phyloP scores from a whole-genome alignment of 441 rosid genomes.

The Adansonia rubrostipa region DNA sequence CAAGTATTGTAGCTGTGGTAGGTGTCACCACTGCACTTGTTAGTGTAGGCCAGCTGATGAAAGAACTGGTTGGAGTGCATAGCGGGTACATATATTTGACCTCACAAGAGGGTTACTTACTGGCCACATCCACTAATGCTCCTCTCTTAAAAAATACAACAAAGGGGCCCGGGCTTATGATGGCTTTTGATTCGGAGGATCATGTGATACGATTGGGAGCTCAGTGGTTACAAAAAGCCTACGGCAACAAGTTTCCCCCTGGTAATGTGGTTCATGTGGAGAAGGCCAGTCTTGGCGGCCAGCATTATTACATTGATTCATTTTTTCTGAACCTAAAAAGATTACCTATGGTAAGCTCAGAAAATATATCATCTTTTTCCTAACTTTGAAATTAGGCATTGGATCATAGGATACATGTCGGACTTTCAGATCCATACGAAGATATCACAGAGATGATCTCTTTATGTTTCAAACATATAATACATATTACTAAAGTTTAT shows the following conservation, averaged over 20 bases:
- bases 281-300: conserved; percentile 70
- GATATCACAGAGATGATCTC: background rate
- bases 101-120: conserved; percentile 89
- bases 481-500: background rate
- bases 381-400: background rate
- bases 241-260: conserved; percentile 71
- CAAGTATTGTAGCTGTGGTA: conserved; percentile 90
- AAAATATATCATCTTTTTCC: background rate
- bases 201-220: conserved; percentile 79
- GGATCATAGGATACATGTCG: background rate
- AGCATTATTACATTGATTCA: conserved; percentile 84
- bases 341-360: conserved; percentile 81
- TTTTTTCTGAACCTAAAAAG: conserved; percentile 91
- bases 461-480: background rate
- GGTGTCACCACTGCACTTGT: conserved; percentile 96
- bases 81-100: conserved; percentile 94
- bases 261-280: conserved; percentile 74
- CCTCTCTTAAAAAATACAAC: conserved; percentile 79
- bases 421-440: background rate
- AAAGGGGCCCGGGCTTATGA: conserved; percentile 71
- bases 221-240: conserved; percentile 71
- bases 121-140: conserved; percentile 94
- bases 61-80: conserved; percentile 94
- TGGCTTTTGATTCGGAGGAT: conserved; percentile 79
- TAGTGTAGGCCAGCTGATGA: conserved; percentile 96